Percentiles rank a stretch among this genome's conserved stretches.
Conservation (phyloP, 345 rosid genomes). For the Brassica nigra region DNA sequence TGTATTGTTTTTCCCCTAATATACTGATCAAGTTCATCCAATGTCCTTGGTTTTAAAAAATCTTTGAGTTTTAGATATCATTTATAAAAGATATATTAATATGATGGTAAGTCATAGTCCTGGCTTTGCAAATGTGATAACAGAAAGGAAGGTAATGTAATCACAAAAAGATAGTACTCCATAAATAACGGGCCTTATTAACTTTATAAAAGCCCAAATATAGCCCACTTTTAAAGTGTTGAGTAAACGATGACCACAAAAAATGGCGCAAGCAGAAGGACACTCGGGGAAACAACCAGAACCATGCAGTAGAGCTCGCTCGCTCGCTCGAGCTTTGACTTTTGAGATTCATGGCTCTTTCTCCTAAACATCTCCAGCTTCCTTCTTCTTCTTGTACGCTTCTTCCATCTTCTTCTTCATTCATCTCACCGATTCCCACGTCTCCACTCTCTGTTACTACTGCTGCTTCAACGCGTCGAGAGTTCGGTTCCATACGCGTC, state of each 20-base stretch:
- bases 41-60: too few species aligned
- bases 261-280: background rate
- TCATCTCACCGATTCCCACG: background rate
- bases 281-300: constrained; percentile 1
- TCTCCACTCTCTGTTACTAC: constrained; percentile 22
- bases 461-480: constrained; percentile 15
- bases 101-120: background rate
- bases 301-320: constrained; percentile 23
- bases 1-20: too few species aligned
- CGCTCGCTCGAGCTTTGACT: background rate
- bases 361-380: constrained; percentile 19
- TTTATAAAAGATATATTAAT: too few species aligned
- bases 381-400: constrained; percentile 12
- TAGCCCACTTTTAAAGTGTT: background rate
- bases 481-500: background rate
- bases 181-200: background rate
- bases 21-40: too few species aligned
- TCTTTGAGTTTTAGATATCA: too few species aligned
- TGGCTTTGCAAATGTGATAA: background rate
- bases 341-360: constrained; percentile 27
- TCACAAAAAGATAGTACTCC: background rate
- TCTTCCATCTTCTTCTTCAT: constrained; percentile 14
- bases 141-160: background rate
- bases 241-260: constrained; percentile 35
- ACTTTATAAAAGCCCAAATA: background rate